Conservation (phyloP, 2,329 filamentous ascomycete genomes). For the Clonostachys chloroleuca region DNA sequence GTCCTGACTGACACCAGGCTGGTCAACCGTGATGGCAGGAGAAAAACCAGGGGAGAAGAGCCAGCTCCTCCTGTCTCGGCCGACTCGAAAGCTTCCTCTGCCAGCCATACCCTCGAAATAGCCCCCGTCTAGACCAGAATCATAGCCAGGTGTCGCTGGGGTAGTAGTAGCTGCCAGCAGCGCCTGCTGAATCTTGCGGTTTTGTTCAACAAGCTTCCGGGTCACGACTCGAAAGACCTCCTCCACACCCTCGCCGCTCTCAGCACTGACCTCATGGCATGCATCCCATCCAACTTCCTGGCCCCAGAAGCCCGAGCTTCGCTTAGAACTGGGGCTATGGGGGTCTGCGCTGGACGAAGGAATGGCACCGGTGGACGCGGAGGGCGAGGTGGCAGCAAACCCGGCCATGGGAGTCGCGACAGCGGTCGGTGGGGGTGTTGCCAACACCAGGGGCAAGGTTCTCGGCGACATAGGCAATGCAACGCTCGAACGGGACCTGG, state of each 20-base stretch:
- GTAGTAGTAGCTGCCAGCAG: conserved; percentile 49
- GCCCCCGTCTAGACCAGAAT: conserved; percentile 25
- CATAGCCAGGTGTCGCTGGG: conserved; percentile 35
- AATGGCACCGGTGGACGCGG: conserved; percentile 6
- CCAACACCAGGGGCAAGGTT: conserved; percentile 72
- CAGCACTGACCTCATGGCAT: conserved; percentile 93
- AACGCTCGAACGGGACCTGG: conserved; percentile 89
- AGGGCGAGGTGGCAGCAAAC: conserved; percentile 11
- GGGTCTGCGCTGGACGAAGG: conserved; percentile 35
- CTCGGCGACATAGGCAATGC: conserved; percentile 92
- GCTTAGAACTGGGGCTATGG: conserved; percentile 57
- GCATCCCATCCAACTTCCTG: conserved; percentile 95
- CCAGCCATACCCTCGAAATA: conserved; percentile 48
- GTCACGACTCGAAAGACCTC: conserved; percentile 81
- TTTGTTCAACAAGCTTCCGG: conserved; percentile 59
- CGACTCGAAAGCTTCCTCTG: conserved; percentile 50
- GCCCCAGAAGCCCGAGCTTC: conserved; percentile 79
- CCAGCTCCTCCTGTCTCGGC: conserved; percentile 55
- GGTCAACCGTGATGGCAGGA: conserved; percentile 44
- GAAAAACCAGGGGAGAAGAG: conserved; percentile 51
- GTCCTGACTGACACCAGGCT: conserved; percentile 22
- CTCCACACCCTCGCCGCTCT: conserved; percentile 91
- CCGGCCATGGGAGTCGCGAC: conserved; percentile 18
- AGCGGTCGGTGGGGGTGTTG: conserved; percentile 63
- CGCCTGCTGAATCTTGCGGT: conserved; percentile 57